Evolutionary conservation across 345 rosid species (phyloP), one percentile per base, ranked within the genome.

Genomic region (Ceriops decandra): DNA sequence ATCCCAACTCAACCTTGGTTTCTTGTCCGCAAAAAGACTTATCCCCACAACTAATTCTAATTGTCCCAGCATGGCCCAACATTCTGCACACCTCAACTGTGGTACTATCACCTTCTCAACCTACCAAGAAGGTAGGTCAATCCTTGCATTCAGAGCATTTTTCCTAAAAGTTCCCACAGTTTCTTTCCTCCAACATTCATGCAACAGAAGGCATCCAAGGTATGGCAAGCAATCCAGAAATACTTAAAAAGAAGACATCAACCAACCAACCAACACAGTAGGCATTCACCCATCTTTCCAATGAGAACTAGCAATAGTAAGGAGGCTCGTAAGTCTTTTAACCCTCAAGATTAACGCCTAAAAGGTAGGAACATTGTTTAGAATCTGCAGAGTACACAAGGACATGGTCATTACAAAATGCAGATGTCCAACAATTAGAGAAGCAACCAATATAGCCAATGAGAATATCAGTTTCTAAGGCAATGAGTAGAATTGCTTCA

Each of bases 61-160:
- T 10, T 38, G 16, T 38, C 47, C 47, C 16, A 11, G 47, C 15
- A 38, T 10, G 47, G 47, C 16, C 46, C 16, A 38, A 38, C 47
- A 38, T 11, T 38, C 16, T 38, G 47, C 16, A 38, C 16, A 2
- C 16, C 57, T 31, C 24, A 54, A 33, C 36, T 31, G 33, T 31
- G 33, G 33, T 31, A 52, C 17, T 64, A 35, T 35, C 31, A 54
- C 42, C 67, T 9, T 53, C 68, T 27, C 24, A 19, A 8, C 53
- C 63, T 63, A 0, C 16, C 57, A 6, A 10, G 1, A 6, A 9
- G n/a, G 53, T 13, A 35, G n/a, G 16, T 42, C 17, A 7, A 60
- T 68, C 49, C 76, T 61, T 24, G 46, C 36, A 49, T 33, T 62
- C 56, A 36, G n/a, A n/a, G 27, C 32, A n/a, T 52, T 47, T 11